Evolutionary conservation across 176 grass and related monocot genomes (phyloP).

Genomic region (Oryza glaberrima): DNA sequence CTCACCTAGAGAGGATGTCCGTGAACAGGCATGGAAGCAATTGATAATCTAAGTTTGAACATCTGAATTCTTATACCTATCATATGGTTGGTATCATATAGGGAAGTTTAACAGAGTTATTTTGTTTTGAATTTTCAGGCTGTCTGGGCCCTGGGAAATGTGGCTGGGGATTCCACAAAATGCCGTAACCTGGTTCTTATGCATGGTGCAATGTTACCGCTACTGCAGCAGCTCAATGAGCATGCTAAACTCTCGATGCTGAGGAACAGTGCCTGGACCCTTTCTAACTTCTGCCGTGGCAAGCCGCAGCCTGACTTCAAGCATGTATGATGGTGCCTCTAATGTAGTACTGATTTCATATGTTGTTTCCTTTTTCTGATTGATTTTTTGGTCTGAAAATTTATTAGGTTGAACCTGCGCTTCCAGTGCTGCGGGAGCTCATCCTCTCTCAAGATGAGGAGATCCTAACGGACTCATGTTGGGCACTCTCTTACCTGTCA

Average conservation of each 20-base stretch:
- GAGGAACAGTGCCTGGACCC: slow-evolving; percentile 63
- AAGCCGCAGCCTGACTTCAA: slow-evolving; percentile 53
- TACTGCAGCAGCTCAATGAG: slow-evolving; percentile 57
- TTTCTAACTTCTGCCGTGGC: slow-evolving; percentile 56
- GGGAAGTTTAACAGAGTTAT: background rate
- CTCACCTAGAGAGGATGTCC: slow-evolving; percentile 57
- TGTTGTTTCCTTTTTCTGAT: background rate
- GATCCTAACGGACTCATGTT: slow-evolving; percentile 59
- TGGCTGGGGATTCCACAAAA: slow-evolving; percentile 56
- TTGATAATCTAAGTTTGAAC: background rate
- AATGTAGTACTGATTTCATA: background rate
- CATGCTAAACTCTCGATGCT: slow-evolving; percentile 55
- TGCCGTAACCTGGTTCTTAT: slow-evolving; percentile 54
- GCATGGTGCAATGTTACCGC: slow-evolving; percentile 39
- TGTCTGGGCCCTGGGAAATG: slow-evolving; percentile 68
- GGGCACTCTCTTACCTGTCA: slow-evolving; percentile 60
- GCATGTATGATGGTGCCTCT: slow-evolving; percentile 47
- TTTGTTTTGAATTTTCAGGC: slow-evolving; percentile 51
- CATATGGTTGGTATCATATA: background rate
- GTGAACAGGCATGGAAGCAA: slow-evolving; percentile 57
- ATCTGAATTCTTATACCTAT: background rate
- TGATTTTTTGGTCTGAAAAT: slow-evolving; percentile 16
- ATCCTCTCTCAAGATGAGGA: slow-evolving; percentile 59
- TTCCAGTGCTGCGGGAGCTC: slow-evolving; percentile 54
- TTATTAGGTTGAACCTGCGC: slow-evolving; percentile 52